Evolutionary conservation across 2,329 filamentous ascomycete genomes (phyloP), one percentile per base, ranked within the genome.

Genomic region (Hypoxylon rubiginosum): DNA sequence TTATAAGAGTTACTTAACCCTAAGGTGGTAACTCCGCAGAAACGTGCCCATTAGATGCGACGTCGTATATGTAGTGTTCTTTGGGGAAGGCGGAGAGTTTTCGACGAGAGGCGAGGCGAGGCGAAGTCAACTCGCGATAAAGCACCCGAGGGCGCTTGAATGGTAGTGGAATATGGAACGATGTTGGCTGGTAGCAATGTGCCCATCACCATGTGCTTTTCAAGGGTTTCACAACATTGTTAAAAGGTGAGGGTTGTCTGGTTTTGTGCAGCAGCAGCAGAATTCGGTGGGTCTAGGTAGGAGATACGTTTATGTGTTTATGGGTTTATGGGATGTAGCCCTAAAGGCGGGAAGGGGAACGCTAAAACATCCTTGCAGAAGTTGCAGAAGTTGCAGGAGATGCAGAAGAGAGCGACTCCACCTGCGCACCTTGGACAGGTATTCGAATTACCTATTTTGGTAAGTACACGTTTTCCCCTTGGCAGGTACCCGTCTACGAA

Each of bases 21-120:
- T 52, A 43, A 64, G 58, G 56, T 24, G 24, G 51, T 49, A 63
- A 30, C 43, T 66, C 41, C 50, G 56, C 45, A 51, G 41, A 61
- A 57, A 64, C 36, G 15, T 58, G 54, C 30, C 49, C 34, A 39
- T 19, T 55, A 53, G 36, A 67, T 64, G 54, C 60, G 49, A 68
- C 58, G 49, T 63, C 56, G 50, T 58, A 48, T 66, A 64, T 58
- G 63, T 66, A 58, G 28, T 52, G 52, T 63, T 34, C 54, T 68
- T 63, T 60, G 34, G 50, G 50, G 21, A 34, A 17, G 26, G 46
- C 50, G 24, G 17, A 56, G 54, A 34, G 53, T 58, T 49, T 61
- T n/a, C 39, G 7, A 59, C 34, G 34, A 63, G 45, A 56, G 34
- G n/a, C 19, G 48, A 61, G 39, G 34, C 39, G 45, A 56, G 34